Evolutionary conservation across 495 filamentous ascomycete species (phyloP).

Genomic region (Geopyxis carbonaria): DNA sequence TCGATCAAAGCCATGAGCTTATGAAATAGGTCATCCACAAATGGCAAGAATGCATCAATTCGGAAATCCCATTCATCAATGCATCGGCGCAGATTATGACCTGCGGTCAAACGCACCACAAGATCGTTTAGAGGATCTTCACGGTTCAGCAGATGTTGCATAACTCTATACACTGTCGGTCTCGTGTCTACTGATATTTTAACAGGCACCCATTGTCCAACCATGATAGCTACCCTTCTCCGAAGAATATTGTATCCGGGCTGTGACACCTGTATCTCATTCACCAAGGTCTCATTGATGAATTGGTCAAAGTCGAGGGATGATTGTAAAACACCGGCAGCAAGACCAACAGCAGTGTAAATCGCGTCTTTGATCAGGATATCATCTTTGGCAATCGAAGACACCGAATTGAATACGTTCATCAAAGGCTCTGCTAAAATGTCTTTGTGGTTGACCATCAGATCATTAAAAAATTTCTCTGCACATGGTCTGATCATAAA

Average conservation of each 20-base stretch:
- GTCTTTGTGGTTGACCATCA: constrained; percentile 70
- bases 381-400: constrained; percentile 48
- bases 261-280: constrained; percentile 59
- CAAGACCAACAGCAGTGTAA: constrained; percentile 79
- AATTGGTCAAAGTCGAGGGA: constrained; percentile 68
- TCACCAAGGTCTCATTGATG: constrained; percentile 51
- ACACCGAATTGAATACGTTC: constrained; percentile 56
- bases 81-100: constrained; percentile 58
- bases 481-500: constrained; percentile 79
- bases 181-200: constrained; percentile 45
- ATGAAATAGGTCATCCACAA: constrained; percentile 47
- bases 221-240: constrained; percentile 66
- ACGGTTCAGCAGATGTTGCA: constrained; percentile 66
- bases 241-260: constrained; percentile 74
- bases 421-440: constrained; percentile 59
- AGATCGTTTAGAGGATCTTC: constrained; percentile 68
- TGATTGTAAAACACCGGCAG: constrained; percentile 53
- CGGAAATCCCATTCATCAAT: constrained; percentile 74
- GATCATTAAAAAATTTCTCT: constrained; percentile 82
- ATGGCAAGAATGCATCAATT: constrained; percentile 51
- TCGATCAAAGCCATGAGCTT: constrained; percentile 56
- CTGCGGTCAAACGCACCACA: constrained; percentile 81
- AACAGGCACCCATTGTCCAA: constrained; percentile 78
- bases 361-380: constrained; percentile 79
- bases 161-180: constrained; percentile 70